These are phyloP conservation scores for Sungouiozyma intestinalis DNA, from an alignment of 805 yeast species.

Conservation along the genomic window DNA sequence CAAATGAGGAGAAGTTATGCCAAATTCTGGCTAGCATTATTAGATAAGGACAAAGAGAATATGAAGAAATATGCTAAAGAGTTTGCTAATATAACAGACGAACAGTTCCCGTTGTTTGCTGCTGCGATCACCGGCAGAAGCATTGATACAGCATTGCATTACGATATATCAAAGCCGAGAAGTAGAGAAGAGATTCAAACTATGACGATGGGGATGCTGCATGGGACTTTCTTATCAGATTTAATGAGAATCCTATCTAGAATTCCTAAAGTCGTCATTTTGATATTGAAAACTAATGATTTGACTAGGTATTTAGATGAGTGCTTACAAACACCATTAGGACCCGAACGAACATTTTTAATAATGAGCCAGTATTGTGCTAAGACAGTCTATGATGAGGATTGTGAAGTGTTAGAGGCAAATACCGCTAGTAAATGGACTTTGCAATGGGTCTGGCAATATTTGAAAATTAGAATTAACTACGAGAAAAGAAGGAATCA, in stretches of 20 bases:
- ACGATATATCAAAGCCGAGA: constrained; percentile 48
- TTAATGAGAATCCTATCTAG: constrained; percentile 68
- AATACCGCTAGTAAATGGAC: constrained; percentile 16
- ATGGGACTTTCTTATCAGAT: constrained; percentile 55
- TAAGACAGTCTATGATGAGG: constrained; percentile 60
- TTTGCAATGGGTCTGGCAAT: constrained; percentile 16
- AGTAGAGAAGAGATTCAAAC: constrained; percentile 49
- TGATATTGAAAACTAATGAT: constrained; percentile 90
- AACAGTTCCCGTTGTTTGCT: constrained; percentile 73
- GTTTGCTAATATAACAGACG: constrained; percentile 70
- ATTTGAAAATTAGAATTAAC: constrained; percentile 17
- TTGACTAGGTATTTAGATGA: constrained; percentile 85
- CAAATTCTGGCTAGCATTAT: constrained; percentile 81
- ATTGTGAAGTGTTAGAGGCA: constrained; percentile 31
- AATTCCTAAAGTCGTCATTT: constrained; percentile 76
- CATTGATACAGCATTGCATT: constrained; percentile 59
- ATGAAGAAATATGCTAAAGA: constrained; percentile 68
- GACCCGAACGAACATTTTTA: constrained; percentile 77
- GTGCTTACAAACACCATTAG: constrained; percentile 66
- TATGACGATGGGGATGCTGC: constrained; percentile 56
- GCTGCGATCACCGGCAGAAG: constrained; percentile 95
- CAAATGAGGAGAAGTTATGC: constrained; percentile 75
- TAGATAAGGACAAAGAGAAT: constrained; percentile 53
- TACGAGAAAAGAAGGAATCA: constrained; percentile 23
- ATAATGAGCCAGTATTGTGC: constrained; percentile 91